These are phyloP conservation scores for Chenopodium berlandieri DNA, from an alignment of 148 eudicot genomes.

Conservation along the genomic window DNA sequence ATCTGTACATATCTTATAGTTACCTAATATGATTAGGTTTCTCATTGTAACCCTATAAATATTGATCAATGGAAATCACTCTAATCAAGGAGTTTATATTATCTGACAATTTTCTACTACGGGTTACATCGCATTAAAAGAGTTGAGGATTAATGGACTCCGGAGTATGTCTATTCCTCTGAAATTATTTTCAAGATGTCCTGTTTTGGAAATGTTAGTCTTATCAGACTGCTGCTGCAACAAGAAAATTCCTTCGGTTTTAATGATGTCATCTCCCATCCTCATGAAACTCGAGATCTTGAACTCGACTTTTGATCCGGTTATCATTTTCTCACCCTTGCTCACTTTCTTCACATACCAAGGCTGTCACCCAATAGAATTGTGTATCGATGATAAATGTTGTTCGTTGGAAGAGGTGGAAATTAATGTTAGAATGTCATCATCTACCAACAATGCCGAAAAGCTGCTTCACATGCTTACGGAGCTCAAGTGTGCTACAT, in stretches of 20 bases:
- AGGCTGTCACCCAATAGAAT: neutral
- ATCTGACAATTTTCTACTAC: neutral
- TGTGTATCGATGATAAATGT: neutral
- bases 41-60: too few species aligned
- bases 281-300: neutral
- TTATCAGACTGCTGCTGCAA: neutral
- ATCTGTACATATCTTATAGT: too few species aligned
- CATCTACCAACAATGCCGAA: neutral
- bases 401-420: constrained; percentile 6
- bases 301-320: neutral
- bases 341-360: constrained; percentile 1
- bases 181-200: neutral
- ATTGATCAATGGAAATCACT: too few species aligned
- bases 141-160: neutral
- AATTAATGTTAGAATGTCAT: neutral
- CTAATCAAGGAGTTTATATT: too few species aligned
- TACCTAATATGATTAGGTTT: too few species aligned
- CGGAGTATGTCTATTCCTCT: too few species aligned
- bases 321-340: neutral
- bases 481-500: constrained; percentile 1
- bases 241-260: neutral
- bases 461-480: neutral
- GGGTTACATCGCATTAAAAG: neutral
- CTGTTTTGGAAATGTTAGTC: neutral
- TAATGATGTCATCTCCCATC: neutral